These are phyloP conservation scores for Scleroderma bovista DNA, from an alignment of 768 basidiomycete genomes.

Conservation along the genomic window DNA sequence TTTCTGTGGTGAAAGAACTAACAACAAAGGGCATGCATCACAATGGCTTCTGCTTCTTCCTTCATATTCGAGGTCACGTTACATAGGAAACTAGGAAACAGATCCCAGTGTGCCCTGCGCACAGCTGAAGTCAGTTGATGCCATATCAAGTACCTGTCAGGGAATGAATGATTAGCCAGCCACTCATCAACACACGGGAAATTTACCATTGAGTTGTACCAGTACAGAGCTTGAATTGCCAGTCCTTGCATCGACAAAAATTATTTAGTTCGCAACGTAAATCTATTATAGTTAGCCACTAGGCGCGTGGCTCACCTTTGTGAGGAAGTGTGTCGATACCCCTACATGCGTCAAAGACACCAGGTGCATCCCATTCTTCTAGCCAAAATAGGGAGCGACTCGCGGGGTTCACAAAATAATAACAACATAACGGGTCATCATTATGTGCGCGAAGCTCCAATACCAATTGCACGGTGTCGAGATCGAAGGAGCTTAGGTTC, in stretches of 20 bases:
- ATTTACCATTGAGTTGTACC: slow-evolving; percentile 20
- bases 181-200: not conserved
- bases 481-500: slow-evolving; percentile 23
- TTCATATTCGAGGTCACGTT: slow-evolving; percentile 20
- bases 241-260: slow-evolving; percentile 18
- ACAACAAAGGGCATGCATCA: slow-evolving; percentile 23
- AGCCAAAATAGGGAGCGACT: slow-evolving; percentile 52
- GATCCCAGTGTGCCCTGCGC: slow-evolving; percentile 32
- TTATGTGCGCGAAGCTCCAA: slow-evolving; percentile 34
- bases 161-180: slow-evolving; percentile 7
- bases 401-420: slow-evolving; percentile 49
- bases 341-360: slow-evolving; percentile 26
- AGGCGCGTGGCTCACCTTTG: slow-evolving; percentile 12
- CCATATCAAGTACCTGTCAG: not conserved
- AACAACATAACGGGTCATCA: slow-evolving; percentile 25
- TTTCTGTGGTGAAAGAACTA: not conserved
- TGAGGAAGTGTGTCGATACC: slow-evolving; percentile 16
- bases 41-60: slow-evolving; percentile 18
- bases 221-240: slow-evolving; percentile 34
- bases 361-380: slow-evolving; percentile 33
- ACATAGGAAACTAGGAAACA: slow-evolving; percentile 26
- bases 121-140: not conserved
- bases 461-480: slow-evolving; percentile 36
- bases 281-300: not conserved
- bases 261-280: not conserved